phyloP scores from a whole-genome alignment of 2,329 filamentous ascomycete genomes.

The Myotisia sp. region DNA sequence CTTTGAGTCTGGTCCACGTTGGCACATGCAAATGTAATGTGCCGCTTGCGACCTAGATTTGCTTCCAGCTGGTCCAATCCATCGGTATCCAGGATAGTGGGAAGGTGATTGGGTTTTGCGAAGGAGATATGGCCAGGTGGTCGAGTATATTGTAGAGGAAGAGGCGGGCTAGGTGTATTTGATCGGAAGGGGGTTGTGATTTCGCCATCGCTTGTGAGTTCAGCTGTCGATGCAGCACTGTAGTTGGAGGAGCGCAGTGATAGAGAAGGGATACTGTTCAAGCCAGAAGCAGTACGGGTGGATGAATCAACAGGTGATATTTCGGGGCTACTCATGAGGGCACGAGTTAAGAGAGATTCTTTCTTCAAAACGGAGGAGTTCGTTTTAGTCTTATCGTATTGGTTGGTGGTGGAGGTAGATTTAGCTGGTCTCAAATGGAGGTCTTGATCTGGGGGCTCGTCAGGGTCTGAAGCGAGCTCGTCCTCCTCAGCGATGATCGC shows the following conservation, averaged over 20 bases:
- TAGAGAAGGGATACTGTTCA: constrained; percentile 16
- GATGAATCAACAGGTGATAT: constrained; percentile 21
- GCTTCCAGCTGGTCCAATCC: constrained; percentile 46
- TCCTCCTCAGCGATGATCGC: constrained; percentile 40
- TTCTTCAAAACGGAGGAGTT: constrained; percentile 42
- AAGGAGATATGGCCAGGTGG: constrained; percentile 12
- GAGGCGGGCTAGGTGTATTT: constrained; percentile 77
- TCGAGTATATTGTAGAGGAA: constrained; percentile 41
- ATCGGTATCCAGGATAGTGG: constrained; percentile 21
- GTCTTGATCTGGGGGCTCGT: constrained; percentile 59
- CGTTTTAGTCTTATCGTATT: constrained; percentile 31
- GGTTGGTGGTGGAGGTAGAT: constrained; percentile 8
- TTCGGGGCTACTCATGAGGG: constrained; percentile 56
- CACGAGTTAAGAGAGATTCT: constrained; percentile 75
- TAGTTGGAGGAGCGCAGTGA: constrained; percentile 34
- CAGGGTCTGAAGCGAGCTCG: constrained; percentile 60
- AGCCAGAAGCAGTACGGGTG: background rate
- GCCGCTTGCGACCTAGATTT: constrained; percentile 62
- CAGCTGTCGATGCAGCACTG: constrained; percentile 74
- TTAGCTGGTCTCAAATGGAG: constrained; percentile 4
- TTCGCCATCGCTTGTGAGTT: constrained; percentile 88
- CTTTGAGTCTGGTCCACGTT: constrained; percentile 29
- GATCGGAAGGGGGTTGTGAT: constrained; percentile 79
- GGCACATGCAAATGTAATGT: constrained; percentile 83
- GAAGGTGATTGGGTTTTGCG: constrained; percentile 8